Percentiles rank a stretch among this genome's conserved stretches.
Conservation (phyloP, 352 stramenopile species). For the Phytophthora multivora region DNA sequence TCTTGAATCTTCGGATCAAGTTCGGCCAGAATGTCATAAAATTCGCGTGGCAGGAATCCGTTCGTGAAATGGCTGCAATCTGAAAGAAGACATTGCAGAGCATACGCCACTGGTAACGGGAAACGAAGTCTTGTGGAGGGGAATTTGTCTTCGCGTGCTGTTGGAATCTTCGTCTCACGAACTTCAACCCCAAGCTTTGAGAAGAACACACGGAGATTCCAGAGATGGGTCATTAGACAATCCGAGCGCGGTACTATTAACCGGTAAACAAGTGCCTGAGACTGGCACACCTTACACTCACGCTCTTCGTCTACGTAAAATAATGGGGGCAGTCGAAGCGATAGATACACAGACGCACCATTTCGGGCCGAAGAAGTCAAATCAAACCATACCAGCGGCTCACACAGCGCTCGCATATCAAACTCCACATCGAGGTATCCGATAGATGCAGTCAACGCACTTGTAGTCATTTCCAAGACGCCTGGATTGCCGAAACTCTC, state of each 20-base stretch:
- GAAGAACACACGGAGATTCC: constrained; percentile 54
- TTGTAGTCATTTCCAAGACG: constrained; percentile 21
- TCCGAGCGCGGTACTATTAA: constrained; percentile 29
- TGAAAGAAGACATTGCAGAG: constrained; percentile 56
- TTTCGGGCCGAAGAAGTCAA: constrained; percentile 15
- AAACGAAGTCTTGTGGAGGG: constrained; percentile 10
- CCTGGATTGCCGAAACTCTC: constrained; percentile 19
- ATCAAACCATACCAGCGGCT: constrained; percentile 55
- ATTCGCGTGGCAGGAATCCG: constrained; percentile 38
- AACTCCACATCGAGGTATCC: constrained; percentile 35
- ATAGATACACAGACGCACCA: constrained; percentile 37
- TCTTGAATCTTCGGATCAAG: constrained; percentile 50
- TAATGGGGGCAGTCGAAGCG: constrained; percentile 44
- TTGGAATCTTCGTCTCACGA: constrained; percentile 44
- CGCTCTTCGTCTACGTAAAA: constrained; percentile 41
- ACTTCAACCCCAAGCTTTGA: constrained; percentile 54
- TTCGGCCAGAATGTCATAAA: constrained; percentile 40
- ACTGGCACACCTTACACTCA: constrained; percentile 40
- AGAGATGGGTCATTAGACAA: constrained; percentile 24
- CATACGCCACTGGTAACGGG: constrained; percentile 46
- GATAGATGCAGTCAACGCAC: constrained; percentile 25
- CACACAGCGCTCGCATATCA: constrained; percentile 50
- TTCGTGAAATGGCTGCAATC: constrained; percentile 54
- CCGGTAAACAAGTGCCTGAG: constrained; percentile 43
- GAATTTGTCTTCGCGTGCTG: constrained; percentile 7